Base-by-base conservation (phyloP, 2,329 filamentous ascomycete species). In the Acrocalymma vagum region DNA sequence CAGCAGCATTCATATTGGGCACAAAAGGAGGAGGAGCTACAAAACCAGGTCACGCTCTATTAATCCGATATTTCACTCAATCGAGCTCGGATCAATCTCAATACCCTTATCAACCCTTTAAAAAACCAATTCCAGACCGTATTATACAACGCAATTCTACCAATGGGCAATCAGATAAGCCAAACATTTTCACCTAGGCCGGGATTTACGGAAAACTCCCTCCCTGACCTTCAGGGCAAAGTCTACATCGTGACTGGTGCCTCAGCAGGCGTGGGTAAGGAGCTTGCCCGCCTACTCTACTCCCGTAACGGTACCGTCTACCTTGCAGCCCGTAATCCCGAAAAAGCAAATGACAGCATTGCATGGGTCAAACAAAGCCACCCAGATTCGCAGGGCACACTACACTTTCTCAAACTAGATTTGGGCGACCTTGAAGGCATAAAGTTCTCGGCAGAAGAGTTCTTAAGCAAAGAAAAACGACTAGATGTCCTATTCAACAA, bases 241-340 rank as follows among this genome's bases (percentile, higher is more conserved):
- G 76, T 81, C 22, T 76, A 72, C 64, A 72, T 84, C 44, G 74
- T 84, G 11, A 84, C 69, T 0, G 78, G 78, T 15, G 74, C 72
- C 16, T 70, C 73, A 36, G 56, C 71, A 0, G 76, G 76, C 23
- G 70, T 82, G 6, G 81, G 81, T 8, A 73, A 75, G 26, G 77
- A 82, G 49, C 69, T 84, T 14, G 69, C 69, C 21, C 73, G 73
- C 25, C 73, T 84, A 3, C 70, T 85, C 9, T 84, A 84, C 60
- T 60, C 66, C 9, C 73, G 72, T 23, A 78, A 81, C 38, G 80
- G 71, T 23, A 80, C 69, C 2, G 75, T 84, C n/a, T 84, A 82
- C 60, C 60, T 82, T 17, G 79, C 79, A 4, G 74, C 74, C 3
- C 78, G 81, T 20, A 74, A 64, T 3, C 54, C 69, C 22, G 44